These are phyloP conservation scores for Peronospora destructor DNA, from an alignment of 352 stramenopile species.

Conservation along the genomic window DNA sequence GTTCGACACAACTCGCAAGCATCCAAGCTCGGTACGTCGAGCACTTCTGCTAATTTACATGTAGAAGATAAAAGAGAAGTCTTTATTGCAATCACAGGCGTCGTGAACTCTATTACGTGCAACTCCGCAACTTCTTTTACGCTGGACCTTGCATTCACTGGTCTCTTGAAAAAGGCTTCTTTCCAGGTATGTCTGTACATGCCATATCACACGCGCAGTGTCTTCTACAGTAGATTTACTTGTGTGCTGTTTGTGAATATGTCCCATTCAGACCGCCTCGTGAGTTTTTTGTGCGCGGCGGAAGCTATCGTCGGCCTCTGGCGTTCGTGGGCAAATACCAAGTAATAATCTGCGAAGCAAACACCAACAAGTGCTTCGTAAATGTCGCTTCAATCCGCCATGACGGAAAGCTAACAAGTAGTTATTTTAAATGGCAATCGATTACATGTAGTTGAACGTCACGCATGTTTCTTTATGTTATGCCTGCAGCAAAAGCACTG, in stretches of 20 bases:
- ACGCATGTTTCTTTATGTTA: background rate
- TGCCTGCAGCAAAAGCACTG: background rate
- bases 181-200: conserved; percentile 40
- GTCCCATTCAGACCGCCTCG: conserved; percentile 39
- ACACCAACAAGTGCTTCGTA: background rate
- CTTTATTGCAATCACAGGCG: conserved; percentile 27
- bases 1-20: conserved; percentile 29
- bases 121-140: conserved; percentile 78
- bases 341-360: conserved; percentile 8
- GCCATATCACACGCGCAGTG: background rate
- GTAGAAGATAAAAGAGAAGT: conserved; percentile 1
- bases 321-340: conserved; percentile 60
- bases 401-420: background rate
- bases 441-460: background rate
- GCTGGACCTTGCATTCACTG: conserved; percentile 77
- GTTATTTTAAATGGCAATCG: background rate
- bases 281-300: conserved; percentile 65
- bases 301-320: conserved; percentile 64
- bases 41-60: background rate
- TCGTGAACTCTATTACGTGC: conserved; percentile 68
- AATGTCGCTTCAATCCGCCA: background rate
- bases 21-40: conserved; percentile 39
- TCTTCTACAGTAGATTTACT: background rate
- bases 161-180: conserved; percentile 60
- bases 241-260: conserved; percentile 2